A percentile compares a stretch with the other conserved stretches of the same genome.
phyloP scores from a whole-genome alignment of 2,329 filamentous ascomycete species.

The Claviceps fusiformis region DNA sequence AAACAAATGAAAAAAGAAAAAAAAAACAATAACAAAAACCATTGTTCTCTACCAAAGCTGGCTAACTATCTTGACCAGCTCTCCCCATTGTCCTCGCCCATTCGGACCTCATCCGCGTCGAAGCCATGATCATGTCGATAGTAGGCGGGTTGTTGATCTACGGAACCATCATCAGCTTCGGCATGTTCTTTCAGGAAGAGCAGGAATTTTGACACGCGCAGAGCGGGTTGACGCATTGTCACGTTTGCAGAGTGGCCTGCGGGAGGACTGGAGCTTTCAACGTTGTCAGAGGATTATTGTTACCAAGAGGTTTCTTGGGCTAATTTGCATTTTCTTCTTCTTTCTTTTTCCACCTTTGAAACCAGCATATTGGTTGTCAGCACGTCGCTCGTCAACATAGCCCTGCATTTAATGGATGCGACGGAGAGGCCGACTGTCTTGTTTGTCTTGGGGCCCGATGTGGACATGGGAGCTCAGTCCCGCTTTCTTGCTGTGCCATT shows the following conservation, averaged over 20 bases:
- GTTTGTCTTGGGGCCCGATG: too few relatives aligned
- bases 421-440: too few relatives aligned
- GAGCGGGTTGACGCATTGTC: too few relatives aligned
- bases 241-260: neutral
- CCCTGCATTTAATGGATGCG: too few relatives aligned
- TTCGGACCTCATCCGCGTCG: conserved; percentile 63
- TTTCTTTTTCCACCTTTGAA: neutral
- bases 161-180: conserved; percentile 94
- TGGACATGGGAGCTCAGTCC: too few relatives aligned
- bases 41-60: neutral
- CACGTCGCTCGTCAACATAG: too few relatives aligned
- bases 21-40: neutral
- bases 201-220: conserved; percentile 62
- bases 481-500: too few relatives aligned
- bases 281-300: neutral
- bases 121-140: conserved; percentile 92
- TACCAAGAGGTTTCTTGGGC: neutral
- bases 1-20: too few relatives aligned
- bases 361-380: neutral
- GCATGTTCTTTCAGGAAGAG: conserved; percentile 96
- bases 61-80: conserved; percentile 36
- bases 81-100: conserved; percentile 82
- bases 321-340: neutral
- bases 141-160: conserved; percentile 89
- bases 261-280: neutral